phyloP scores from a whole-genome alignment of 352 stramenopile genomes.

The Phytophthora tubulina region DNA sequence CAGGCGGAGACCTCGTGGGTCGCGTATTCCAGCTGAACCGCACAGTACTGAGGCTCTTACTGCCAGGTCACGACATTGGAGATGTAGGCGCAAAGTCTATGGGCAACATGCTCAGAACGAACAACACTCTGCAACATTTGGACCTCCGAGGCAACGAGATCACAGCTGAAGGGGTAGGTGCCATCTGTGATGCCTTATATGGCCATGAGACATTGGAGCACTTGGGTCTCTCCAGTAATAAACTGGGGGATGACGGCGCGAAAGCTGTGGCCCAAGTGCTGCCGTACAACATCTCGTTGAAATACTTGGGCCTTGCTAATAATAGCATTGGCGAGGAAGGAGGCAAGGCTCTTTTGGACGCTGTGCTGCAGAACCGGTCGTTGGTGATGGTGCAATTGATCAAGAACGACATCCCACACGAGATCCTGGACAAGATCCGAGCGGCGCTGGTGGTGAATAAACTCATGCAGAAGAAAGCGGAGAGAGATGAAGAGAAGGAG shows the following conservation, averaged over 20 bases:
- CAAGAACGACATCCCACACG: conserved; percentile 54
- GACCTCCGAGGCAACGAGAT: conserved; percentile 65
- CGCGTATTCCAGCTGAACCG: conserved; percentile 64
- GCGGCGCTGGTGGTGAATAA: conserved; percentile 60
- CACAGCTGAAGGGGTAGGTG: conserved; percentile 38
- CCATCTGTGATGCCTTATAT: conserved; percentile 53
- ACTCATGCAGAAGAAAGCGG: conserved; percentile 51
- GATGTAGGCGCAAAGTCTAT: conserved; percentile 56
- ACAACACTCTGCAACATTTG: conserved; percentile 60
- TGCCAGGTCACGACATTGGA: conserved; percentile 65
- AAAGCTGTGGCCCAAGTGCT: conserved; percentile 56
- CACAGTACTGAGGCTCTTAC: conserved; percentile 53
- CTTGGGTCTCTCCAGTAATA: conserved; percentile 55
- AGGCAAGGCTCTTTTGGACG: conserved; percentile 53
- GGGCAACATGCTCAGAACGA: conserved; percentile 61
- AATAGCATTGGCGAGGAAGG: conserved; percentile 58
- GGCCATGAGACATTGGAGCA: conserved; percentile 61
- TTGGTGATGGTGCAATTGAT: conserved; percentile 56
- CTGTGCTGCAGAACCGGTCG: conserved; percentile 54
- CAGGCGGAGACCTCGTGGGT: conserved; percentile 54
- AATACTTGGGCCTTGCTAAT: conserved; percentile 57
- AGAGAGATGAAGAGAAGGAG: conserved; percentile 53
- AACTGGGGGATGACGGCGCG: conserved; percentile 56
- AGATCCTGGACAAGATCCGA: conserved; percentile 51
- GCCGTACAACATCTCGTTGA: conserved; percentile 61